Evolutionary conservation across 2,329 filamentous ascomycete species (phyloP), one percentile per base, ranked within the genome.

Genomic region (Achaetomium macrosporum): DNA sequence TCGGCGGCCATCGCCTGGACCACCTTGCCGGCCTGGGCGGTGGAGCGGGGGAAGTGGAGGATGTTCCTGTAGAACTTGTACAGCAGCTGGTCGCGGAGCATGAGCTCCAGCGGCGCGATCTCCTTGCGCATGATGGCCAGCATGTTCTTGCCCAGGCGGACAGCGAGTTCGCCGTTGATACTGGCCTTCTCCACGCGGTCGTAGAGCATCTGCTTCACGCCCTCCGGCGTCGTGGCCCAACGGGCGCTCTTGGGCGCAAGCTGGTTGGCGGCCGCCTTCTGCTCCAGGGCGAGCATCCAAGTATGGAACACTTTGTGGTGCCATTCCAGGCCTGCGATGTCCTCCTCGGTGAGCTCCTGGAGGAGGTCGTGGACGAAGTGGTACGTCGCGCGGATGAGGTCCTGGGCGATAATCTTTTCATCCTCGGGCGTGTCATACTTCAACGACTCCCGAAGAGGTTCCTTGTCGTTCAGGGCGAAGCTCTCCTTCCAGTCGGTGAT

Each of bases 41-140:
- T 63, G 13, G 59, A 52, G 0, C 54, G 54, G 0, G 53, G 55
- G 33, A 64, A 63, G 25, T 62, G 59, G 19, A 61, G 44, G 4
- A 56, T 59, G 3, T 58, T 55, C 12, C 54, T 13, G 35, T 37
- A 37, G 35, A n/a, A 37, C 35, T n/a, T 13, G 7, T 13, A n/a
- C 35, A 37, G 35, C 35, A 37, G 15, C 13, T n/a, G 7, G 35
- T 37, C 15, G 13, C n/a, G 49, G 43, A 60, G 64, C 46, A 74
- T 59, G 11, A 65, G 54, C 42, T 72, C 69, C 13, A 72, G 60
- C 29, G 68, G 60, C 8, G 60, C 65, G 12, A 47, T 55, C 39
- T 66, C 57, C 6, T 65, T 65, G 1, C 64, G 54, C 25, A 73
- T 59, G 9, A 71, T 62, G 4, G 60, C 47, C 1, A 63, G 56